Evolutionary conservation across 768 basidiomycete species (phyloP), one percentile per base, ranked within the genome.

Genomic region (Termitomyces sp.): DNA sequence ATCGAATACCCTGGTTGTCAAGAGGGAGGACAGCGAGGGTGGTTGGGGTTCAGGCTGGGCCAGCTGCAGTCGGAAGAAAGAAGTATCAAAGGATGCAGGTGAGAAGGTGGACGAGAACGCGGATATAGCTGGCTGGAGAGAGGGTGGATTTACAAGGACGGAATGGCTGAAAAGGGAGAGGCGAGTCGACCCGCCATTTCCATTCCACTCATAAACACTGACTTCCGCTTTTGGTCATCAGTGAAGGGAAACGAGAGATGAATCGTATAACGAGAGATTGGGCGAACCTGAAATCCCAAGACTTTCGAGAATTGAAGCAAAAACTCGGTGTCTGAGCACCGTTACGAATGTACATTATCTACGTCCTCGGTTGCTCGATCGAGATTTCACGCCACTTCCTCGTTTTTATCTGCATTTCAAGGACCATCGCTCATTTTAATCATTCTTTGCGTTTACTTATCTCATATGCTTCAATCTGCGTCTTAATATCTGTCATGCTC

Each of bases 111-210:
- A 71, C 56, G 64, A 67, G 49, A 67, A 70, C 47, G 60, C 63
- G 62, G 70, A 74, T 53, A 63, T 83, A 54, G 68, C 74, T 60
- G 75, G 67, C 53, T 87, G 86, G 86, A 71, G 71, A 61, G 76
- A 80, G 62, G 76, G 75, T 33, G 86, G 85, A 6, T 65, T 66
- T 61, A 65, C 74, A 60, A 75, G 76, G 63, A 69, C 69, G 53
- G 86, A 87, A 63, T 87, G 86, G 86, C 69, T 75, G 40, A 80
- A 75, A 69, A 80, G 79, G 66, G 80, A 83, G 58, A 77, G 76
- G 86, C 71, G 61, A 71, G 75, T 67, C 38, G 14, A 57, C 43
- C 45, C 52, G 59, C 50, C 41, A 60, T 56, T 44, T 53, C 43
- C 36, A 54, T 57, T 38, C 10, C 38, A 45, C 38, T 44, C 36